A percentile compares a stretch with the other conserved stretches of the same genome.
Evolutionary conservation across 2,329 filamentous ascomycete genomes (phyloP).

Genomic region (Diaporthe helianthi): DNA sequence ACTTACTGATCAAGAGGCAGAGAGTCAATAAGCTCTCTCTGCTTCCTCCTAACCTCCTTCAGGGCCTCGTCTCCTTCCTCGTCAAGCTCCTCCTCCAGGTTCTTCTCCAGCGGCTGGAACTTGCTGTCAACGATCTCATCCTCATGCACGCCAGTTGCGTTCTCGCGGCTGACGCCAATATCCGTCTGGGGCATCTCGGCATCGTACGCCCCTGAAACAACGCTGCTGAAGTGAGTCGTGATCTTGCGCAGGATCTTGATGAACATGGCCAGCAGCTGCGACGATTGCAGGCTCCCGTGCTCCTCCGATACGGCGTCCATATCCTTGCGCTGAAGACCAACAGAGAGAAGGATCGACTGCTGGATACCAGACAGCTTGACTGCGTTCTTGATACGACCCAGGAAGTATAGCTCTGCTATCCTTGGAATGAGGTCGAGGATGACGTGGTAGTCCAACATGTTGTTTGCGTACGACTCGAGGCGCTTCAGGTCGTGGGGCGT

Average conservation of each 20-base stretch:
- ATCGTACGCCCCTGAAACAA: slow-evolving; percentile 78
- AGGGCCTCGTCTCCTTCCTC: slow-evolving; percentile 82
- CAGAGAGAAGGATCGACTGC: slow-evolving; percentile 83
- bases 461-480: slow-evolving; percentile 93
- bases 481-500: slow-evolving; percentile 95
- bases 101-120: slow-evolving; percentile 74
- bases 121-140: slow-evolving; percentile 70
- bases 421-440: slow-evolving; percentile 90
- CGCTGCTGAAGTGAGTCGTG: slow-evolving; percentile 74
- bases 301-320: slow-evolving; percentile 83
- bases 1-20: slow-evolving; percentile 85
- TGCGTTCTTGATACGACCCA: slow-evolving; percentile 70
- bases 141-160: slow-evolving; percentile 71
- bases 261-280: slow-evolving; percentile 93
- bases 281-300: slow-evolving; percentile 68
- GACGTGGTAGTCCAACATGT: slow-evolving; percentile 97
- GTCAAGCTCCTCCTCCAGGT: slow-evolving; percentile 81
- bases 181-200: slow-evolving; percentile 67
- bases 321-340: slow-evolving; percentile 90
- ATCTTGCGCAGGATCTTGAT: slow-evolving; percentile 95
- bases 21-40: slow-evolving; percentile 87
- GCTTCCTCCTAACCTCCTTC: slow-evolving; percentile 75
- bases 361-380: slow-evolving; percentile 84
- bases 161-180: slow-evolving; percentile 64
- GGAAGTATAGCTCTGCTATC: slow-evolving; percentile 86